phyloP scores from a whole-genome alignment of 495 filamentous ascomycete species.

The Xylaria bambusicola region DNA sequence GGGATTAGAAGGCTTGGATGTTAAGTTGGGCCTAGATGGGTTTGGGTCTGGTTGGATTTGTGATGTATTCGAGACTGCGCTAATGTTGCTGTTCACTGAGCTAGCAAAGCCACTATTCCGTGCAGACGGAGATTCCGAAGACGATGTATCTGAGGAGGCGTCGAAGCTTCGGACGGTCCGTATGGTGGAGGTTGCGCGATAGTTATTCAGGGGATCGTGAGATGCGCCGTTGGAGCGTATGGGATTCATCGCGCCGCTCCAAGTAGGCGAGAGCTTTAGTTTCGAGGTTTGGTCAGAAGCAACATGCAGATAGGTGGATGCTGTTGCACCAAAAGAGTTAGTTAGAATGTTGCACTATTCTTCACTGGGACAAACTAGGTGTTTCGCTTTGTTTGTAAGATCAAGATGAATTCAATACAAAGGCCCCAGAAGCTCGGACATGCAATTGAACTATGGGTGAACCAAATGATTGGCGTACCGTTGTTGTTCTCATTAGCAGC shows the following conservation, averaged over 20 bases:
- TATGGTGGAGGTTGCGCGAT: conserved; percentile 42
- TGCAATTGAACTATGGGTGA: background rate
- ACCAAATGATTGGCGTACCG: conserved; percentile 5
- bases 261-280: conserved; percentile 36
- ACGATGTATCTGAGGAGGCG: conserved; percentile 36
- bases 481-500: background rate
- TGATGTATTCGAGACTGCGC: conserved; percentile 40
- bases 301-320: conserved; percentile 19
- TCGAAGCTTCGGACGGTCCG: conserved; percentile 50
- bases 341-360: conserved; percentile 4
- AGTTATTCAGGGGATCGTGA: conserved; percentile 21
- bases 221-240: conserved; percentile 34
- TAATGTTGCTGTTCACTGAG: conserved; percentile 48
- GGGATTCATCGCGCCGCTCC: conserved; percentile 38
- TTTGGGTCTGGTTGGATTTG: conserved; percentile 32
- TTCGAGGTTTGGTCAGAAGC: conserved; percentile 21
- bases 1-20: conserved; percentile 28
- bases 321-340: conserved; percentile 18
- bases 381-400: conserved; percentile 3
- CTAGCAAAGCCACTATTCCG: conserved; percentile 50
- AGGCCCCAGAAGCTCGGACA: background rate
- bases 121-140: conserved; percentile 32
- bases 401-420: background rate
- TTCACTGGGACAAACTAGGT: conserved; percentile 2
- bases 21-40: conserved; percentile 33